A percentile compares a stretch with the other conserved stretches of the same genome.
These are phyloP conservation scores for Panellus pusillus DNA, from an alignment of 768 basidiomycete genomes.

Conservation along the genomic window DNA sequence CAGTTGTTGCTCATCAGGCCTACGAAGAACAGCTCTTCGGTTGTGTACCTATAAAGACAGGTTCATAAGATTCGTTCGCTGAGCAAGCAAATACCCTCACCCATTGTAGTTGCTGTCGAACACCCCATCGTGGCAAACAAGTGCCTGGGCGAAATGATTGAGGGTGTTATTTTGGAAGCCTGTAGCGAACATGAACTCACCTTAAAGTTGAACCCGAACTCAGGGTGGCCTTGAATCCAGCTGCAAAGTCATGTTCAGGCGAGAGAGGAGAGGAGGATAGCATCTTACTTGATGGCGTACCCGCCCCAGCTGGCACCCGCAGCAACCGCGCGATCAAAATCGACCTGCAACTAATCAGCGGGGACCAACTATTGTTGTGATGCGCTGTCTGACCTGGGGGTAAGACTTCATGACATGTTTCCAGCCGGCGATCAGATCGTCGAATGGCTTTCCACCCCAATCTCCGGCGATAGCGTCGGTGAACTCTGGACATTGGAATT, in stretches of 20 bases:
- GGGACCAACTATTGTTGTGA: too few relatives aligned
- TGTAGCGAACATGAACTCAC: constrained; percentile 21
- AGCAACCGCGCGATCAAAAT: constrained; percentile 67
- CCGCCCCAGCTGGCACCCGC: constrained; percentile 88
- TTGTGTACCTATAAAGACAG: constrained; percentile 50
- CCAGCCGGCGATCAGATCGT: constrained; percentile 76
- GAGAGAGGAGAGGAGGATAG: constrained; percentile 3
- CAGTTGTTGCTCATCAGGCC: constrained; percentile 26
- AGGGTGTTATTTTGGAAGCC: not conserved
- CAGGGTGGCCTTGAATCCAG: constrained; percentile 95
- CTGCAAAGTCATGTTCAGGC: constrained; percentile 37
- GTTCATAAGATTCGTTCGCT: not conserved
- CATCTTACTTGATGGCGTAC: constrained; percentile 78
- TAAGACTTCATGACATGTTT: constrained; percentile 62
- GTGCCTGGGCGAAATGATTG: constrained; percentile 40
- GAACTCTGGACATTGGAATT: constrained; percentile 47
- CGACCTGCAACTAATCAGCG: constrained; percentile 45
- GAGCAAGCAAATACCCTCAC: not conserved
- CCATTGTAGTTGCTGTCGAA: constrained; percentile 80
- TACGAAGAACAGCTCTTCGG: constrained; percentile 91
- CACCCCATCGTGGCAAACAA: constrained; percentile 91
- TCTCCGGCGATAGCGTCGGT: constrained; percentile 80
- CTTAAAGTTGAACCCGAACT: constrained; percentile 87
- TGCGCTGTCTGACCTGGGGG: constrained; percentile 52
- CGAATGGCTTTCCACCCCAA: constrained; percentile 87